Conservation (phyloP, 345 rosid species). For the thale cress (Arabidopsis thaliana) region DNA sequence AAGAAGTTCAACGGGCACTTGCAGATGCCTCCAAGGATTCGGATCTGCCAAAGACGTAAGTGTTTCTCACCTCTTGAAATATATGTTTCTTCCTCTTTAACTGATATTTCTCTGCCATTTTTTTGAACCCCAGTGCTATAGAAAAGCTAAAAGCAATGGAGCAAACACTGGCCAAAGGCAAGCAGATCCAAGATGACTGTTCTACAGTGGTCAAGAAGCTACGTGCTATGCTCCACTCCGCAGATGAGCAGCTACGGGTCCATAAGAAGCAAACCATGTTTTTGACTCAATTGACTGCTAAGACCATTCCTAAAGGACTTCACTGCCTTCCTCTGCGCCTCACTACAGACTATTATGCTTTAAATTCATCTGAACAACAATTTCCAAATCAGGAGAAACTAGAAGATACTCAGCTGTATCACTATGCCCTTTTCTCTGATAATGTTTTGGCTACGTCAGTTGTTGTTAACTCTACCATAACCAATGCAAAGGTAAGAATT, state of each 20-base stretch:
- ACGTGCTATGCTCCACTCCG: constrained; percentile 95
- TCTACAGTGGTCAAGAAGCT: constrained; percentile 84
- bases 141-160: constrained; percentile 90
- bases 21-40: constrained; percentile 81
- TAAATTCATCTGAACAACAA: constrained; percentile 67
- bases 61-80: constrained; percentile 6
- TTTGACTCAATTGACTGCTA: constrained; percentile 67
- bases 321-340: constrained; percentile 98
- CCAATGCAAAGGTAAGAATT: constrained; percentile 75
- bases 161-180: constrained; percentile 78
- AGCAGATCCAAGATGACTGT: constrained; percentile 91
- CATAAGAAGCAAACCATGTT: constrained; percentile 92
- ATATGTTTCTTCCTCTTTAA: constrained; percentile 1
- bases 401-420: constrained; percentile 70
- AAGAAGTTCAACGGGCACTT: constrained; percentile 79
- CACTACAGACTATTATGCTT: constrained; percentile 72
- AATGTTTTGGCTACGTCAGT: constrained; percentile 90
- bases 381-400: constrained; percentile 77
- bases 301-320: constrained; percentile 95
- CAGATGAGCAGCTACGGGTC: constrained; percentile 94
- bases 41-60: constrained; percentile 76
- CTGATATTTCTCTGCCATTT: constrained; percentile 22
- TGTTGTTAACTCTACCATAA: constrained; percentile 88
- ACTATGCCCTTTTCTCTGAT: constrained; percentile 95
- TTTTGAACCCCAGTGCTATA: constrained; percentile 56